Conservation (phyloP, 768 basidiomycete genomes). For the Rhizopogon vesiculosus region DNA sequence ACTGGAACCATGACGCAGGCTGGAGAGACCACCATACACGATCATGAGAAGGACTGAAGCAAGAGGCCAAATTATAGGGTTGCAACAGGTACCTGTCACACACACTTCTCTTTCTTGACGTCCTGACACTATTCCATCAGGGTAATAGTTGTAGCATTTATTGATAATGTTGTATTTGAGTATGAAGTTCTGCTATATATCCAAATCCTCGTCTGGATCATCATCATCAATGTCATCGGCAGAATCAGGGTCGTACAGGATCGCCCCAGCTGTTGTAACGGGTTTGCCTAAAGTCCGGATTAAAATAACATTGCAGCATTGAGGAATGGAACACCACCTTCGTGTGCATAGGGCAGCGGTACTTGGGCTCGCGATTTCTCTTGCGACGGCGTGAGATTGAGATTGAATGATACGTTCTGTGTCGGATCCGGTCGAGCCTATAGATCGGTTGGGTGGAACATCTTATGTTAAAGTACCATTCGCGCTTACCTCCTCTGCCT, state of each 20-base stretch:
- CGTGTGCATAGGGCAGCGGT: slow-evolving; percentile 86
- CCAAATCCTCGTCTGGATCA: slow-evolving; percentile 92
- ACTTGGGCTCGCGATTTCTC: slow-evolving; percentile 76
- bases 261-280: slow-evolving; percentile 34
- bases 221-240: slow-evolving; percentile 95
- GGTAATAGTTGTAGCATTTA: background rate
- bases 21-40: too few relatives aligned
- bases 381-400: slow-evolving; percentile 79
- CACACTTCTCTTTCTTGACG: background rate
- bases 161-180: background rate
- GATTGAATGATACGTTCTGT: slow-evolving; percentile 80
- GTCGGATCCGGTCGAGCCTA: slow-evolving; percentile 52
- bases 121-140: background rate
- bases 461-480: background rate
- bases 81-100: background rate
- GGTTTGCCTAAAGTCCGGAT: slow-evolving; percentile 29
- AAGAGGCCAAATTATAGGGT: background rate
- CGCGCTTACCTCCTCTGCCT: slow-evolving; percentile 30
- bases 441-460: background rate
- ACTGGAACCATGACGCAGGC: too few relatives aligned
- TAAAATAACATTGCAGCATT: slow-evolving; percentile 1
- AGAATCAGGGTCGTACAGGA: slow-evolving; percentile 89
- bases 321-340: slow-evolving; percentile 43
- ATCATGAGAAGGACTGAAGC: too few relatives aligned
- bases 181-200: slow-evolving; percentile 46